A percentile compares a stretch with the other conserved stretches of the same genome.
Evolutionary conservation across 2,329 filamentous ascomycete genomes (phyloP).

Genomic region (Drechslerella stenobrocha): DNA sequence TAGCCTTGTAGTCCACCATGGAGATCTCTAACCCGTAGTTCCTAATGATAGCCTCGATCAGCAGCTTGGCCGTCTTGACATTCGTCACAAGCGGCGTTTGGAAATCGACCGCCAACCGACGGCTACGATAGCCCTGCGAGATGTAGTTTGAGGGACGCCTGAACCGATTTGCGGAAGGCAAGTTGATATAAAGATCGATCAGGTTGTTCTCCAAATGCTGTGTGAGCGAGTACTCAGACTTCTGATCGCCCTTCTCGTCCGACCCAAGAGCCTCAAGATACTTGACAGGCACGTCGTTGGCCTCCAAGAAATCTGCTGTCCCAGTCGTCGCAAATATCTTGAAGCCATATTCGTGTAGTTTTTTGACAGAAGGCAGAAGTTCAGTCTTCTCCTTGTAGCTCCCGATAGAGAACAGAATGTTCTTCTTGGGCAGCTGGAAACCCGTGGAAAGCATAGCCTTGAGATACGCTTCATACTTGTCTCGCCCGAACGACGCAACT

Average conservation of each 20-base stretch:
- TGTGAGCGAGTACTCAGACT: conserved; percentile 93
- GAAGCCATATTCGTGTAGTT: conserved; percentile 86
- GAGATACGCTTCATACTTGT: conserved; percentile 97
- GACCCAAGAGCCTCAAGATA: conserved; percentile 85
- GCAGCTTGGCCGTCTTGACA: conserved; percentile 97
- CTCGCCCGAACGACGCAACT: conserved; percentile 90
- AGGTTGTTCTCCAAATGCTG: conserved; percentile 97
- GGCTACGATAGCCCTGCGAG: conserved; percentile 94
- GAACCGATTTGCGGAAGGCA: conserved; percentile 98
- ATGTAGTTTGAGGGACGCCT: conserved; percentile 96
- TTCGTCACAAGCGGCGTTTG: conserved; percentile 97
- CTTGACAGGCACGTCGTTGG: conserved; percentile 87
- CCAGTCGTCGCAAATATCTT: conserved; percentile 95
- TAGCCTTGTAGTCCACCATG: conserved; percentile 87
- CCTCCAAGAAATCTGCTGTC: conserved; percentile 93
- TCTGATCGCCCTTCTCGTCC: conserved; percentile 74
- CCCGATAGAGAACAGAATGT: conserved; percentile 91
- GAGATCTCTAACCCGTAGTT: conserved; percentile 83
- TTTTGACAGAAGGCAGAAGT: conserved; percentile 88
- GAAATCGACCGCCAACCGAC: conserved; percentile 97
- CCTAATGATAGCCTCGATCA: conserved; percentile 89
- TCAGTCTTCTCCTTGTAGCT: conserved; percentile 98
- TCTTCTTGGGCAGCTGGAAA: conserved; percentile 93
- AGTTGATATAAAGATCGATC: conserved; percentile 98
- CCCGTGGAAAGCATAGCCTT: conserved; percentile 95